Percentiles rank a stretch among this genome's conserved stretches.
Conservation (phyloP, 169 alveolate species). For the Perkinsus chesapeaki region DNA sequence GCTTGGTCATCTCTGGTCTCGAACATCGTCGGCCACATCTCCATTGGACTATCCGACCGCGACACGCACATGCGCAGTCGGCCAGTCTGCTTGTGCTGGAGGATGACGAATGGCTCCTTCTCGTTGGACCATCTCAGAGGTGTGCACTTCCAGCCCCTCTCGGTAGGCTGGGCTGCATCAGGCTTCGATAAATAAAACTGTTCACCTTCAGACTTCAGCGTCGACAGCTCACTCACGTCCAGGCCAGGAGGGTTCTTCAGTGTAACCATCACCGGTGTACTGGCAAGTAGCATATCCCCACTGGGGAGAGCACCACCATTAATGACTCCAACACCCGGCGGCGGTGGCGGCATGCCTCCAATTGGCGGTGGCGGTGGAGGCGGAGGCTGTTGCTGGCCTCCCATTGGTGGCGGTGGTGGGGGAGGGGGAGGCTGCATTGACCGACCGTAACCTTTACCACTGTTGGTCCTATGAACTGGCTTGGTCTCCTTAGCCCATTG, state of each 20-base stretch:
- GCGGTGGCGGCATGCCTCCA: not conserved
- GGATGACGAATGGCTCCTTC: conserved; percentile 1
- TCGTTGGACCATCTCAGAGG: not conserved
- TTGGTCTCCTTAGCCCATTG: not conserved
- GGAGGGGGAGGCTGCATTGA: not conserved
- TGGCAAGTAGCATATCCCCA: not conserved
- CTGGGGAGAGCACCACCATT: not conserved
- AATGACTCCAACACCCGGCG: not conserved
- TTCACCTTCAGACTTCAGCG: not conserved
- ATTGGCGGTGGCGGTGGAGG: not conserved
- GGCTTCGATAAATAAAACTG: not conserved
- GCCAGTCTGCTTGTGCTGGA: not conserved
- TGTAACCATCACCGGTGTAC: not conserved
- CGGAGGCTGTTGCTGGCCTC: not conserved
- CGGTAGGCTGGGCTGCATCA: not conserved
- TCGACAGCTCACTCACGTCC: not conserved
- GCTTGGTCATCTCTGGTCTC: not conserved
- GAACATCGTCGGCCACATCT: not conserved
- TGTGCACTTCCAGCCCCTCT: not conserved
- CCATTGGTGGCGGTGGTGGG: not conserved
- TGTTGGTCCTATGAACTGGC: not conserved
- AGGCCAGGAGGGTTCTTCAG: not conserved
- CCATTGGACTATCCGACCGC: not conserved
- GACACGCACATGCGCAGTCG: not conserved
- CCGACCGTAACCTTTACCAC: not conserved